These are phyloP conservation scores for Pyrrhoderma noxium DNA, from an alignment of 1,284 basidiomycete species.

Conservation along the genomic window DNA sequence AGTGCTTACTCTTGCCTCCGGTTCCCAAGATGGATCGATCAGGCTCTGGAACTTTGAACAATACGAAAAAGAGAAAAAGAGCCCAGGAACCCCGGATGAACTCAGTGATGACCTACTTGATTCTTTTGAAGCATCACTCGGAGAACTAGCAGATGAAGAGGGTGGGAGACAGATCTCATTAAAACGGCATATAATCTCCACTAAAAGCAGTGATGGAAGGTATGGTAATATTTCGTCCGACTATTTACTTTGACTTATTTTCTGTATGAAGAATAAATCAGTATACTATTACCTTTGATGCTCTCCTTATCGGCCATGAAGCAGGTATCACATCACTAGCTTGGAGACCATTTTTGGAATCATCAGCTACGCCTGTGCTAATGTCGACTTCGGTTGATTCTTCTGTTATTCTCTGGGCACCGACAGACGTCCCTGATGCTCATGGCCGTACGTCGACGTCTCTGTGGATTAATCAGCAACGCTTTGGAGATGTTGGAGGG, in stretches of 20 bases:
- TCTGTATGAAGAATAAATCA: constrained; percentile 39
- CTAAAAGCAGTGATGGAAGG: constrained; percentile 47
- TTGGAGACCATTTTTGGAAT: constrained; percentile 52
- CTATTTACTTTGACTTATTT: not conserved
- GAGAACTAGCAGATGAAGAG: constrained; percentile 51
- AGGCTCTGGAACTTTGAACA: constrained; percentile 78
- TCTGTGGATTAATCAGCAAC: constrained; percentile 83
- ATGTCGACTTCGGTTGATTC: constrained; percentile 89
- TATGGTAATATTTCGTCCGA: constrained; percentile 29
- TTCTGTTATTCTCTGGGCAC: constrained; percentile 88
- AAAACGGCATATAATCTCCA: constrained; percentile 69
- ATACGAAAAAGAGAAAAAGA: constrained; percentile 24
- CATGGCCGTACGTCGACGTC: constrained; percentile 42
- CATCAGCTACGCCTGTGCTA: constrained; percentile 42
- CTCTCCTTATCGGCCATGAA: constrained; percentile 88
- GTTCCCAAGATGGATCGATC: constrained; percentile 88
- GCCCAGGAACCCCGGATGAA: constrained; percentile 22
- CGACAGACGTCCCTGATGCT: constrained; percentile 43
- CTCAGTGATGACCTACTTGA: constrained; percentile 72
- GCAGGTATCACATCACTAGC: constrained; percentile 80
- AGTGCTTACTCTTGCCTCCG: constrained; percentile 69
- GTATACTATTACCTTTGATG: constrained; percentile 82
- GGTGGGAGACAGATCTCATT: constrained; percentile 79
- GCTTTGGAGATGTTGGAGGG: constrained; percentile 89
- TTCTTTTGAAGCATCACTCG: constrained; percentile 78